Base-by-base conservation (phyloP, 306 rosid species). In the Erythrophleum fordii region DNA sequence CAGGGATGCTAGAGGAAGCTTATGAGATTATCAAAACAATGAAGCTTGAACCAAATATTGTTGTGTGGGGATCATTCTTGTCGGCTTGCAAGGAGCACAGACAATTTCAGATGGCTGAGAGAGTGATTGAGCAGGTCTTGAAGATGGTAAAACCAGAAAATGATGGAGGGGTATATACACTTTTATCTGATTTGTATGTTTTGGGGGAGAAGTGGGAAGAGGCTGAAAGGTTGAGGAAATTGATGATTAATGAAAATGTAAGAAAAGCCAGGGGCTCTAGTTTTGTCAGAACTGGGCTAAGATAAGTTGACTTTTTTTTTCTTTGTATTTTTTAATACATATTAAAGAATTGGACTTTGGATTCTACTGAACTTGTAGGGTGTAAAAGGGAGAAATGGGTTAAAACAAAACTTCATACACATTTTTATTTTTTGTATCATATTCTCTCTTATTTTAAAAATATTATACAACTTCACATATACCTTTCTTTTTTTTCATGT, bases 1-100 rank as follows among this genome's bases (percentile, higher is more conserved):
- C 86, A 20, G 91, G 95, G 76, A 79, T 65, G 77, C 51, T 90
- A 35, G 91, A 86, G 59, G 95, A 92, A 85, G 93, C 95, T 26
- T 84, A 85, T 70, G 85, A 83, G 72, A 77, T 86, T 41, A 86
- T 83, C 64, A 83, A 28, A 79, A 53, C 68, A 69, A 92, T 90
- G 92, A 86, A 55, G 81, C 23, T 86, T 20, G 82, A 86, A 71
- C 88, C 93, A 37, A 86, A 86, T 81, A 71, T 81, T 67, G 84
- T 82, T 34, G 76, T 89, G 2, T 87, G 90, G 88, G 78, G 83
- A 77, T 82, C 92, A 3, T 85, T 87, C 82, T 78, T 89, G 75
- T 85, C 86, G 0, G 91, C 92, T 77, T 92, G 93, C 75, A 87
- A 87, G 90, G 88, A 86, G 72, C 89, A 86, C 39, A 74, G 49